Base-by-base conservation (phyloP, 1,139 yeast species). In the Suhomyces bribrorum region DNA sequence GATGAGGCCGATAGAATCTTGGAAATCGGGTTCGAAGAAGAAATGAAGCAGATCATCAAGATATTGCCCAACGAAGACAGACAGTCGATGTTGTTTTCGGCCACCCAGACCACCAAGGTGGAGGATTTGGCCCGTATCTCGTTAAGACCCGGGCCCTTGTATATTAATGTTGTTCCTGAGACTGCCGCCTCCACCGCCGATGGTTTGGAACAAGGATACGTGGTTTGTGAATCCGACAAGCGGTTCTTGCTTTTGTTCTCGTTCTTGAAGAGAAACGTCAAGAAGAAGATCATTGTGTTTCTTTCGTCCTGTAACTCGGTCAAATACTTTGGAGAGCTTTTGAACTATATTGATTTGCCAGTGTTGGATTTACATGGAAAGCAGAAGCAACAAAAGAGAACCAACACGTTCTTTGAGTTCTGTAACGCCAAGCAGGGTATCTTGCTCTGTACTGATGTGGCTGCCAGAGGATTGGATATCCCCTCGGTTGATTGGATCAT, bases 41-140 rank as follows among this genome's bases (percentile, higher is more conserved):
- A 92, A 72, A 92, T 92, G 97, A 86, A 79, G 63, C 97, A 94
- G 66, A 92, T 92, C 57, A 88, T 92, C 58, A 87, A 85, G 66
- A 87, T 94, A 47, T 73, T 94, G 57, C 99, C 99, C 34, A 85
- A 81, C 48, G 95, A 89, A 49, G 90, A 86, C 51, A 84, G 99
- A 67, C 99, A 92, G 65, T 78, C 96, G 29, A 92, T 92, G 97
- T 72, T 92, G 52, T 92, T 94, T 61, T 89, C 97, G 12, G 98
- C 99, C 35, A 92, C 99, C 1, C 99, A 92, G 64, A 92, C 99
- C 28, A 92, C 97, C 32, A 94, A 94, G 69, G 98, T 92, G 47
- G 97, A 92, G 61, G 99, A 94, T 69, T 75, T 92, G 58, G 98
- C 98, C 15, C 80, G 99, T 66, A 92, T 94, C 38, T 92, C 98